Evolutionary conservation across 2,329 filamentous ascomycete species (phyloP), one percentile per base, ranked within the genome.

Genomic region (Phialophora macrospora): DNA sequence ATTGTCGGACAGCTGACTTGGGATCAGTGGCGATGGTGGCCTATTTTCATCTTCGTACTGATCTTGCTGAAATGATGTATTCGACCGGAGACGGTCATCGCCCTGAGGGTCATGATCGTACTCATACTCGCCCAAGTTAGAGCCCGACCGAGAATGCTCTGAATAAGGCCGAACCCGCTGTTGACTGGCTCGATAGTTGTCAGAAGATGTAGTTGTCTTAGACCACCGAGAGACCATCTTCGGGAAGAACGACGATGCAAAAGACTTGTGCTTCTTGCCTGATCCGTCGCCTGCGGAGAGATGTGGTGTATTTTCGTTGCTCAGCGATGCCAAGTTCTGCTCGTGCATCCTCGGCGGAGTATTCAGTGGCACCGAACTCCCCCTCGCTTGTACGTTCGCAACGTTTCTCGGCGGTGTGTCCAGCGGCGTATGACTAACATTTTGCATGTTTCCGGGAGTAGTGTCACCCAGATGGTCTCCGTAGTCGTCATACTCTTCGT

Each of bases 161-260:
- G 84, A 84, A 79, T 87, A 77, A 78, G 88, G 79, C 81, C 89
- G 77, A 55, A 52, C 82, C 83, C 56, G 62, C 62, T 81, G 80
- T 54, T 78, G 77, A 72, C 87, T 91, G 73, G 86, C 87, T 48
- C 90, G 87, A 76, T 93, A 90, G 48, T 89, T 90, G 72, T 90
- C 90, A 52, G 92, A 96, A 0, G 93, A 97, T 3, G 93, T 87
- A 0, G 95, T 99, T 1, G 94, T 98, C 80, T 96, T 95, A 0
- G 94, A 98, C 95, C 95, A 99, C 51, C 95, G 87, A 5, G 95
- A 98, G 68, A 72, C 64, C 68, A 72, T 93, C 81, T 96, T 97
- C 26, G 93, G 93, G 68, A 96, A 90, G 82, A 88, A 83, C 0
- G 91, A 92, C 0, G 92, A 95, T 64, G 88, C 88, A 74, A 86